These are phyloP conservation scores for Neopestalotiopsis rosae DNA, from an alignment of 2,329 filamentous ascomycete species.

Conservation along the genomic window DNA sequence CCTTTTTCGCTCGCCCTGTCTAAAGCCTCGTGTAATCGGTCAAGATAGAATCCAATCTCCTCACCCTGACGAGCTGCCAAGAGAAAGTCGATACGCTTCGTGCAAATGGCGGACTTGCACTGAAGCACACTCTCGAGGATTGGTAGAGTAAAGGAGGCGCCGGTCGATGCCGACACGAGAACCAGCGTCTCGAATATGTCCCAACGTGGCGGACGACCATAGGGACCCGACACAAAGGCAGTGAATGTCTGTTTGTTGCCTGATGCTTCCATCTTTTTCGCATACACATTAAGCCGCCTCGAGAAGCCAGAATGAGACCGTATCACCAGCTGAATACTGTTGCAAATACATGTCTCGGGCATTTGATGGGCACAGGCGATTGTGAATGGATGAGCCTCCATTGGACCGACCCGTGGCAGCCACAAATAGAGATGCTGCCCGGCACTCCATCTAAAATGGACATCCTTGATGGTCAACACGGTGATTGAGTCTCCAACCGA, in stretches of 20 bases:
- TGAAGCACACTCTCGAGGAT: slow-evolving; percentile 61
- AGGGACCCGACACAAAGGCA: slow-evolving; percentile 61
- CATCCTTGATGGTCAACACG: slow-evolving; percentile 63
- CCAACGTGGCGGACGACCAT: slow-evolving; percentile 60
- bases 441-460: slow-evolving; percentile 63
- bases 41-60: slow-evolving; percentile 61
- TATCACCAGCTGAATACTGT: slow-evolving; percentile 64
- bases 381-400: slow-evolving; percentile 67
- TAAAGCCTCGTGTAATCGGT: slow-evolving; percentile 52
- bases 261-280: slow-evolving; percentile 40
- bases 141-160: slow-evolving; percentile 66
- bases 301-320: slow-evolving; percentile 64
- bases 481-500: slow-evolving; percentile 58
- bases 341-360: slow-evolving; percentile 58
- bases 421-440: slow-evolving; percentile 68
- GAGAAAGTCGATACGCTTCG: slow-evolving; percentile 58
- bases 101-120: slow-evolving; percentile 48
- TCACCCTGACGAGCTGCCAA: slow-evolving; percentile 56
- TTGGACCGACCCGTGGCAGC: slow-evolving; percentile 57
- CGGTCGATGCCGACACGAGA: slow-evolving; percentile 66
- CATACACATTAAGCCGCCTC: slow-evolving; percentile 54
- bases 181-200: slow-evolving; percentile 64
- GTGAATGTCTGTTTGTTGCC: slow-evolving; percentile 41
- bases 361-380: slow-evolving; percentile 61
- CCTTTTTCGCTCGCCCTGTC: slow-evolving; percentile 47